phyloP scores from a whole-genome alignment of 2,329 filamentous ascomycete genomes.

The Gnomoniopsis sp. region DNA sequence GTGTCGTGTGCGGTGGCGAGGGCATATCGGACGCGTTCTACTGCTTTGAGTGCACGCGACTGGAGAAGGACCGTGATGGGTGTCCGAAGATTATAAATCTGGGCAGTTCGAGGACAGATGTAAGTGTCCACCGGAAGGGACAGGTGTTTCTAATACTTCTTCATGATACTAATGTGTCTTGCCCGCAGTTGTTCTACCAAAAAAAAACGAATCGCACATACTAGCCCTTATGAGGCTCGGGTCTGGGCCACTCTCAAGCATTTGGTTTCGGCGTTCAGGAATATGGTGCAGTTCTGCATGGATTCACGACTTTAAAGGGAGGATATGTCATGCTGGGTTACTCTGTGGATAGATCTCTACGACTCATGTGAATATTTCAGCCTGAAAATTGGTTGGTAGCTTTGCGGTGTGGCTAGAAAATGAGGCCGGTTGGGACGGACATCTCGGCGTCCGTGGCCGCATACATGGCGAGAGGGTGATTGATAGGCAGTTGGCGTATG shows the following conservation, averaged over 20 bases:
- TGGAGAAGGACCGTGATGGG: slow-evolving; percentile 96
- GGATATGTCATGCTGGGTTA: no score
- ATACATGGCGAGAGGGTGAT: background rate
- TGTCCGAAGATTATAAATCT: slow-evolving; percentile 99
- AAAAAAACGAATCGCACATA: slow-evolving; percentile 64
- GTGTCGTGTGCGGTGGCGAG: slow-evolving; percentile 96
- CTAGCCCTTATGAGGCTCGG: slow-evolving; percentile 47
- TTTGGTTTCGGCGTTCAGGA: slow-evolving; percentile 13
- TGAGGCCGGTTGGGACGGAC: background rate
- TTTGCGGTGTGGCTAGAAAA: no score
- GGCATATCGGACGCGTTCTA: slow-evolving; percentile 98
- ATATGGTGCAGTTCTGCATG: background rate
- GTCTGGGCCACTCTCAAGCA: slow-evolving; percentile 35
- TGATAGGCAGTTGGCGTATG: background rate
- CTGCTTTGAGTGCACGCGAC: slow-evolving; percentile 95
- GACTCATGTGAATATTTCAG: background rate
- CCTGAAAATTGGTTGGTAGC: no score
- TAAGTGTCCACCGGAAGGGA: slow-evolving; percentile 39
- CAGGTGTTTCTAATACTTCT: background rate
- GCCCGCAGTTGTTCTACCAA: slow-evolving; percentile 56
- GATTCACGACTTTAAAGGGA: background rate
- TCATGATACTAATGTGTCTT: background rate
- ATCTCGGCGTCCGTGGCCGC: background rate
- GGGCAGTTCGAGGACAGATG: slow-evolving; percentile 90
- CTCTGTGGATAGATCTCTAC: background rate